A percentile compares a stretch with the other conserved stretches of the same genome.
Conservation (phyloP, 2,329 filamentous ascomycete genomes). For the Arachnomyces sp. region DNA sequence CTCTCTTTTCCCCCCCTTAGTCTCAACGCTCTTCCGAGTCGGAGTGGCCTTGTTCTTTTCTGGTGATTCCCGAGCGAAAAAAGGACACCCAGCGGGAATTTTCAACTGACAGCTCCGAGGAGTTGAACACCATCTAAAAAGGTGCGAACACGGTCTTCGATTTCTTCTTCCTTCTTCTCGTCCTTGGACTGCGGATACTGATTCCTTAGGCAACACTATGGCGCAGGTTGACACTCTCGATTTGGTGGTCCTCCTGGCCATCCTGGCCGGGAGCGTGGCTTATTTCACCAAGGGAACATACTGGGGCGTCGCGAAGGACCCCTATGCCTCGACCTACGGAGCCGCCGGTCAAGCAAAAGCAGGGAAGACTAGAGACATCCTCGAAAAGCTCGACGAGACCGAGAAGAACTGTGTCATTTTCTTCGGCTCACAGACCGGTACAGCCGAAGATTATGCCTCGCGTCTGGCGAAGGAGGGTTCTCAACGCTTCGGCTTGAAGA, state of each 20-base stretch:
- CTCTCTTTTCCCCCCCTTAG: too few species aligned
- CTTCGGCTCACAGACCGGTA: slow-evolving; percentile 97
- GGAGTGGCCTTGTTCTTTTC: too few species aligned
- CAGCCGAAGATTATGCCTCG: slow-evolving; percentile 95
- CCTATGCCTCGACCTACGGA: slow-evolving; percentile 66
- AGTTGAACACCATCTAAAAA: too few species aligned
- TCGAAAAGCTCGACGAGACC: slow-evolving; percentile 92
- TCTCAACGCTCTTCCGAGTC: too few species aligned
- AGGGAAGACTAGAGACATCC: slow-evolving; percentile 80
- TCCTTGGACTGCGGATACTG: slow-evolving; percentile 1
- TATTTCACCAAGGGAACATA: slow-evolving; percentile 98
- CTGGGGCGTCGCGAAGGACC: slow-evolving; percentile 83
- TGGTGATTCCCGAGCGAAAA: too few species aligned
- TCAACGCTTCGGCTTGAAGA: slow-evolving; percentile 90
- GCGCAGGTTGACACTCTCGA: slow-evolving; percentile 94
- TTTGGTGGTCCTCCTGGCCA: slow-evolving; percentile 76
- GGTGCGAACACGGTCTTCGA: not conserved
- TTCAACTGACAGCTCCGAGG: too few species aligned
- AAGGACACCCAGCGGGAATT: too few species aligned
- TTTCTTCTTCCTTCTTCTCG: slow-evolving; percentile 4
- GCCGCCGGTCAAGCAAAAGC: slow-evolving; percentile 63
- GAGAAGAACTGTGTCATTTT: slow-evolving; percentile 98
- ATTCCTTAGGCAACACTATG: slow-evolving; percentile 50
- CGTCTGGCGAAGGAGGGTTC: slow-evolving; percentile 94
- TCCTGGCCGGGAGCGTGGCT: slow-evolving; percentile 79